These are phyloP conservation scores for Cryphonectria radicalis DNA, from an alignment of 2,329 filamentous ascomycete genomes.

Conservation along the genomic window DNA sequence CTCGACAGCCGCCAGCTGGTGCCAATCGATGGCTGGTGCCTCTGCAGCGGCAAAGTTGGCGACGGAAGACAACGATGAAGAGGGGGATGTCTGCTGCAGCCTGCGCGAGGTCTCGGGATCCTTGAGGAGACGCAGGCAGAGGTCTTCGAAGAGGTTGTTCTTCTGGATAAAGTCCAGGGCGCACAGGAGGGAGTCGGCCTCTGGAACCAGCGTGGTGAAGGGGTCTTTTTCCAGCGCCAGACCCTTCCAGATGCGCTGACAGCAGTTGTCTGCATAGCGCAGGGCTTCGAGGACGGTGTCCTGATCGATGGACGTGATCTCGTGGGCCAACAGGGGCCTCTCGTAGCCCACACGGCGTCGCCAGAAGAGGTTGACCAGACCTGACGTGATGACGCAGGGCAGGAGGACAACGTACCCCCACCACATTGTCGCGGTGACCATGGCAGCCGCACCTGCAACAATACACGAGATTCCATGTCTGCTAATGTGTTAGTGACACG, in stretches of 20 bases:
- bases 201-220: constrained; percentile 28
- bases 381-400: constrained; percentile 52
- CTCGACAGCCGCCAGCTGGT: constrained; percentile 18
- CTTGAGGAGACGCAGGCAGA: constrained; percentile 30
- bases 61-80: not conserved
- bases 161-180: constrained; percentile 32
- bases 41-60: constrained; percentile 2
- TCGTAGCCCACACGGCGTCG: constrained; percentile 51
- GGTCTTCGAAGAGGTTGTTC: constrained; percentile 35
- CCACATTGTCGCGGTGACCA: constrained; percentile 56
- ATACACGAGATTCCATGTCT: constrained; percentile 50
- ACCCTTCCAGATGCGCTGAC: constrained; percentile 21
- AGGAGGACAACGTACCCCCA: constrained; percentile 57
- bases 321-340: constrained; percentile 37
- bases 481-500: not conserved
- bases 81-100: constrained; percentile 1
- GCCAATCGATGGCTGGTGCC: constrained; percentile 27
- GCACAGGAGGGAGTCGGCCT: constrained; percentile 30
- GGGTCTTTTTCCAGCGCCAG: constrained; percentile 19
- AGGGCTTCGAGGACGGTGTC: constrained; percentile 38
- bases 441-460: constrained; percentile 52
- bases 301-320: constrained; percentile 26
- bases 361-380: constrained; percentile 55
- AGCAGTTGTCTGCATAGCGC: constrained; percentile 31
- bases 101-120: constrained; percentile 16